phyloP scores from a whole-genome alignment of 2,329 filamentous ascomycete genomes.

The Saccharata proteae region DNA sequence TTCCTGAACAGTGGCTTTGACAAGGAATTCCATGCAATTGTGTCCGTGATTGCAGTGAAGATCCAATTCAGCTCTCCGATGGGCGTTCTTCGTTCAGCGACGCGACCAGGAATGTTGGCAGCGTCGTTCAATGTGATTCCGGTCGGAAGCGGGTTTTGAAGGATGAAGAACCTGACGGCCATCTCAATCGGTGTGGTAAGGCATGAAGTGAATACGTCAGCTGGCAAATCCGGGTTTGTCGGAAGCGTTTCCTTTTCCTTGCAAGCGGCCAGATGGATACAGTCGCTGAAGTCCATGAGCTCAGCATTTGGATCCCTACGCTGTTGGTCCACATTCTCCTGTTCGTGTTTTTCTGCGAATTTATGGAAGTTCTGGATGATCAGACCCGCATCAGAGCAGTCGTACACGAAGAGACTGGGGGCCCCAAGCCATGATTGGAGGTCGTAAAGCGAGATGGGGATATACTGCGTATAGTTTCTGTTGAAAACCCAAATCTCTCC shows the following conservation, averaged over 20 bases:
- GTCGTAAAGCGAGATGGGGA: slow-evolving; percentile 90
- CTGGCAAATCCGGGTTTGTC: slow-evolving; percentile 84
- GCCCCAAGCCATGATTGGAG: slow-evolving; percentile 92
- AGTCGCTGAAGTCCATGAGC: slow-evolving; percentile 59
- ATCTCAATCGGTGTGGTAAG: slow-evolving; percentile 96
- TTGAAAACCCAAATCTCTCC: slow-evolving; percentile 99
- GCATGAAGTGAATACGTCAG: slow-evolving; percentile 91
- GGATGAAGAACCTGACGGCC: slow-evolving; percentile 88
- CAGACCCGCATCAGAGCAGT: slow-evolving; percentile 92
- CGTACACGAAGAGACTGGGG: slow-evolving; percentile 93
- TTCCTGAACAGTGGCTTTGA: slow-evolving; percentile 88
- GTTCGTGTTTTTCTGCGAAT: slow-evolving; percentile 89
- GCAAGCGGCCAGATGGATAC: slow-evolving; percentile 88
- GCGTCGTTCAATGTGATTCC: slow-evolving; percentile 69
- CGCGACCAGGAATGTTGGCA: slow-evolving; percentile 75
- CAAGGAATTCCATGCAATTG: slow-evolving; percentile 94
- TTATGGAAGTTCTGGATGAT: slow-evolving; percentile 91
- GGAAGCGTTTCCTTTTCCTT: slow-evolving; percentile 83
- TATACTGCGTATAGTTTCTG: slow-evolving; percentile 97
- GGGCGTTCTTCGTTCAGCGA: slow-evolving; percentile 87
- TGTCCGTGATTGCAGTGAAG: slow-evolving; percentile 96
- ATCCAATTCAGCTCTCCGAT: slow-evolving; percentile 98
- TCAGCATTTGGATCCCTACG: slow-evolving; percentile 60
- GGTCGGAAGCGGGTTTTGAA: slow-evolving; percentile 68
- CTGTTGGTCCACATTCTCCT: slow-evolving; percentile 67